Conservation (phyloP, 139 green algal species). For the Chlorella sorokiniana region DNA sequence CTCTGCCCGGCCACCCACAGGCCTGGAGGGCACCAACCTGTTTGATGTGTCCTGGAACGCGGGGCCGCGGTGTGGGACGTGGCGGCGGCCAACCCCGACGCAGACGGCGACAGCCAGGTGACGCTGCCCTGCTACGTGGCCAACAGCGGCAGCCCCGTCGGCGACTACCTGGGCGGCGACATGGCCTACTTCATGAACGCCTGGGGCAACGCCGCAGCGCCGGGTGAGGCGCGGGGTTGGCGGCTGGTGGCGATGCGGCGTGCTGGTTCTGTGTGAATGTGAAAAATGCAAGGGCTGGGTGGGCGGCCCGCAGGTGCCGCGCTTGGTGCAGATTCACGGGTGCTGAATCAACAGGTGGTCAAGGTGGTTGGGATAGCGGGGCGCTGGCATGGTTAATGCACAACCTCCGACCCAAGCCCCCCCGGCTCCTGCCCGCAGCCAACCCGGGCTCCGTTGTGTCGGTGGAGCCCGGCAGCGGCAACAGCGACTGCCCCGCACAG, state of each 20-base stretch:
- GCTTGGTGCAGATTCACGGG: neutral
- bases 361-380: neutral
- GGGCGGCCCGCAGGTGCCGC: neutral
- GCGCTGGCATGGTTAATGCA: neutral
- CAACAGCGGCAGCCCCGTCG: neutral
- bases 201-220: conserved; percentile 5
- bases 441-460: neutral
- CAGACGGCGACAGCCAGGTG: neutral
- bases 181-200: conserved; percentile 10
- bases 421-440: no score
- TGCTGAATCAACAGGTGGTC: no score
- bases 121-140: conserved; percentile 10
- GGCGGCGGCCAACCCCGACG: neutral
- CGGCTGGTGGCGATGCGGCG: neutral
- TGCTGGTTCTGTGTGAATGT: neutral
- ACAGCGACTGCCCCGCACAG: neutral
- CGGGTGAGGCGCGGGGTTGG: neutral
- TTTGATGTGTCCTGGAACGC: neutral
- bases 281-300: neutral
- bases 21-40: conserved; percentile 8
- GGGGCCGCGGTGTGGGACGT: conserved; percentile 22
- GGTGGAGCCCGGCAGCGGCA: neutral
- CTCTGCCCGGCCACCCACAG: neutral
- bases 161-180: conserved; percentile 20
- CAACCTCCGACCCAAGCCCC: neutral